Evolutionary conservation across 2,329 filamentous ascomycete genomes (phyloP).

Genomic region (Fusarium sp.): DNA sequence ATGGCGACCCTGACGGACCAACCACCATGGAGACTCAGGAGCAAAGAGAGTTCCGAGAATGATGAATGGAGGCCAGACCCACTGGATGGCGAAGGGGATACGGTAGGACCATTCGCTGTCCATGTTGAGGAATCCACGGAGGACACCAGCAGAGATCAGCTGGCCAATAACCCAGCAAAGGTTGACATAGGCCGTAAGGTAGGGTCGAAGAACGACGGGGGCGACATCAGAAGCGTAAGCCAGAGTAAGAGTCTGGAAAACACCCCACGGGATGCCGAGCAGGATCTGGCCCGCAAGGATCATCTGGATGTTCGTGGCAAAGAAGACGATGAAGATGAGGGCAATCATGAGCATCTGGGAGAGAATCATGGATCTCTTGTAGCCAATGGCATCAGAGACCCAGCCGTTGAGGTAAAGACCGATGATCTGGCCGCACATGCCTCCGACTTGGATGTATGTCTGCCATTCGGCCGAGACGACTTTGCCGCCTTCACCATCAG

Average conservation of each 20-base stretch:
- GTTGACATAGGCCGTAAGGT: conserved; percentile 62
- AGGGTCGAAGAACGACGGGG: conserved; percentile 65
- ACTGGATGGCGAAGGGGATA: conserved; percentile 62
- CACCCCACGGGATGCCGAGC: conserved; percentile 67
- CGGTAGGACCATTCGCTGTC: conserved; percentile 59
- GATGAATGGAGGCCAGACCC: conserved; percentile 60
- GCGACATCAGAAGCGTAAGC: conserved; percentile 77
- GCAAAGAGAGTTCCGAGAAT: conserved; percentile 56
- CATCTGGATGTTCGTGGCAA: conserved; percentile 64
- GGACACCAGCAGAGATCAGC: conserved; percentile 56
- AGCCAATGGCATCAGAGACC: conserved; percentile 70
- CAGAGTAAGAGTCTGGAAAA: conserved; percentile 65
- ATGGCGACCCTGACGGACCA: conserved; percentile 48
- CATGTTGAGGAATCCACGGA: conserved; percentile 54
- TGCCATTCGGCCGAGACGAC: conserved; percentile 43
- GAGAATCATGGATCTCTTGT: conserved; percentile 68
- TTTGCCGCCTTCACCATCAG: conserved; percentile 27
- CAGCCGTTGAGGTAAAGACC: conserved; percentile 72
- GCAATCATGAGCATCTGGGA: conserved; percentile 62
- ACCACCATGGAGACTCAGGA: conserved; percentile 64
- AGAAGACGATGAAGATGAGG: conserved; percentile 72
- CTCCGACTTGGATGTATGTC: conserved; percentile 53
- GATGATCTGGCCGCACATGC: conserved; percentile 70
- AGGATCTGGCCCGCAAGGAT: conserved; percentile 69
- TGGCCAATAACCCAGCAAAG: conserved; percentile 64